These are phyloP conservation scores for Sordaria brevicollis DNA, from an alignment of 495 filamentous ascomycete species.

Conservation along the genomic window DNA sequence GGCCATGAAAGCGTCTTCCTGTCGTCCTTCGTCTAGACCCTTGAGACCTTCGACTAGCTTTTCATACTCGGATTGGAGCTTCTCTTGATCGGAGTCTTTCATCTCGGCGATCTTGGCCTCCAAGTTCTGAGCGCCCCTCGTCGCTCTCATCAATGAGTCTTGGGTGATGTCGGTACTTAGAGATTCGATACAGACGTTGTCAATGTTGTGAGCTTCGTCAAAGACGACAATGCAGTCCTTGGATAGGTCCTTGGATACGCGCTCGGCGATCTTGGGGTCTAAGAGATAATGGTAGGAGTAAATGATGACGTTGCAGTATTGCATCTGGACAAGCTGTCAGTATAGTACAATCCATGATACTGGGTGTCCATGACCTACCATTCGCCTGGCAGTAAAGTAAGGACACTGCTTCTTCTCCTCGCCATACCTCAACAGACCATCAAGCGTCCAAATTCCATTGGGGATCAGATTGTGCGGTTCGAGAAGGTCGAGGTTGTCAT, in stretches of 20 bases:
- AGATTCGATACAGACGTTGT: constrained; percentile 98
- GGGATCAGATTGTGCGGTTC: constrained; percentile 92
- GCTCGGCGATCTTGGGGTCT: constrained; percentile 95
- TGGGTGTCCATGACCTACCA: constrained; percentile 46
- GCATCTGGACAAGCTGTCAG: constrained; percentile 53
- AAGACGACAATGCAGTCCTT: constrained; percentile 99
- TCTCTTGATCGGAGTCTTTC: constrained; percentile 82
- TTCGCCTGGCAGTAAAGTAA: constrained; percentile 89
- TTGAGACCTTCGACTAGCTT: constrained; percentile 91
- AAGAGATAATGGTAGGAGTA: constrained; percentile 98
- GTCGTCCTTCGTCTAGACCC: constrained; percentile 73
- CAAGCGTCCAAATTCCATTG: constrained; percentile 92
- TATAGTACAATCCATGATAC: constrained; percentile 4
- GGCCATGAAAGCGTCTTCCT: constrained; percentile 94
- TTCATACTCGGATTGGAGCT: constrained; percentile 88
- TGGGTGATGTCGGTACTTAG: constrained; percentile 94
- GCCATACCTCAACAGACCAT: constrained; percentile 75
- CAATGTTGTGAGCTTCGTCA: constrained; percentile 98
- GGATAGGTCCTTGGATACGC: constrained; percentile 90
- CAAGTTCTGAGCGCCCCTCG: constrained; percentile 78
- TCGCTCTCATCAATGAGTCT: constrained; percentile 81
- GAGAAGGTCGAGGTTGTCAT: constrained; percentile 91
- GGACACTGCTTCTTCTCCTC: constrained; percentile 95
- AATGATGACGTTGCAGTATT: constrained; percentile 97
- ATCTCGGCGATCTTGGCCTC: constrained; percentile 86